phyloP scores from a whole-genome alignment of 164 flowering plant genomes.

The Annona squamosa region DNA sequence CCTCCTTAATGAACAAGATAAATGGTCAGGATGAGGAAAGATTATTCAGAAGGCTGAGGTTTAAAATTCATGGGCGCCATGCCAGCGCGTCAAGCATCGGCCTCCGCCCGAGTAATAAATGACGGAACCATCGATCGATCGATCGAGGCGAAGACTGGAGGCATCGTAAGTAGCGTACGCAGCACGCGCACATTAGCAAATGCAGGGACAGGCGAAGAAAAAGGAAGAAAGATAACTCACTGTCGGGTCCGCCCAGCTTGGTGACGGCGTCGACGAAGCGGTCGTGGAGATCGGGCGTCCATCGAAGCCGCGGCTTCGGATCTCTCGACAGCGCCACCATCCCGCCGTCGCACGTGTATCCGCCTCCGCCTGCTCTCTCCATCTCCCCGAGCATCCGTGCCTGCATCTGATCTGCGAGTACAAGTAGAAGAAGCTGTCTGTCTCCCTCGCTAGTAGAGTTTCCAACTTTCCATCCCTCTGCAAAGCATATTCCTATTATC shows the following conservation, averaged over 20 bases:
- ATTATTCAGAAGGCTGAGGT: no score
- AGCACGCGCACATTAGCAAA: background rate
- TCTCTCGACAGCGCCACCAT: slow-evolving; percentile 20
- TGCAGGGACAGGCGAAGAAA: background rate
- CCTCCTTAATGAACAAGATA: no score
- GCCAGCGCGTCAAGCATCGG: background rate
- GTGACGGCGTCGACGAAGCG: slow-evolving; percentile 30
- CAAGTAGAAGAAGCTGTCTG: background rate
- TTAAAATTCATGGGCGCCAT: background rate
- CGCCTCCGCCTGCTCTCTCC: slow-evolving; percentile 1
- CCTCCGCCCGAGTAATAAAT: background rate
- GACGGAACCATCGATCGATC: background rate
- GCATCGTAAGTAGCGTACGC: no score
- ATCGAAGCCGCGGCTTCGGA: slow-evolving; percentile 27
- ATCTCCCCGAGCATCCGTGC: background rate
- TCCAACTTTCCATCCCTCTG: background rate
- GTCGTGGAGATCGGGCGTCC: slow-evolving; percentile 34
- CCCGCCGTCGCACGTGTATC: slow-evolving; percentile 15
- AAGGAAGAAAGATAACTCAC: slow-evolving; percentile 15
- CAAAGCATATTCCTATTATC: slow-evolving; percentile 6
- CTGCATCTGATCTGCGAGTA: background rate
- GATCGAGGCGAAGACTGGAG: background rate
- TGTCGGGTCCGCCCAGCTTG: slow-evolving; percentile 34
- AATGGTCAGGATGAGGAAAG: no score
- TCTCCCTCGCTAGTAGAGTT: background rate